These are phyloP conservation scores for Phylloporus arenicola DNA, from an alignment of 768 basidiomycete species.

Conservation along the genomic window DNA sequence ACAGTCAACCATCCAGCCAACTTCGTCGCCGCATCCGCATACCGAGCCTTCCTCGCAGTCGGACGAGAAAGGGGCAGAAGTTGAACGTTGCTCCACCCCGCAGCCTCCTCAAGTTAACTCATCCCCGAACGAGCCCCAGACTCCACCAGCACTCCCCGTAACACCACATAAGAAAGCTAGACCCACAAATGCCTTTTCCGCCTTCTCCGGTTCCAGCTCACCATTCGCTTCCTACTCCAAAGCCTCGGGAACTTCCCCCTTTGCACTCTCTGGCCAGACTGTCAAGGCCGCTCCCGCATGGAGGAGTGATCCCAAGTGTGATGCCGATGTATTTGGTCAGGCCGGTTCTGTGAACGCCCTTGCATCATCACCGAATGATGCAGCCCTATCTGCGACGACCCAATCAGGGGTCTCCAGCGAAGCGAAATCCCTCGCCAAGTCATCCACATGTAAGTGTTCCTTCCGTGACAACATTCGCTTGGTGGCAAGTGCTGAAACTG, in stretches of 20 bases:
- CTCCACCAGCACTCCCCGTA: conserved; percentile 5
- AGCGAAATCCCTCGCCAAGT: conserved; percentile 3
- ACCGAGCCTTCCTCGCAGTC: not conserved
- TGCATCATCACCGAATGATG: conserved; percentile 20
- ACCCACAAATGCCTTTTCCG: conserved; percentile 33
- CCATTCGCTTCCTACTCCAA: conserved; percentile 31
- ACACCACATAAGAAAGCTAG: conserved; percentile 12
- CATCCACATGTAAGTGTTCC: conserved; percentile 15
- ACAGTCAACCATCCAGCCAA: conserved; percentile 12
- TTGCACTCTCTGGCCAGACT: conserved; percentile 13
- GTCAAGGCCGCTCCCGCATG: conserved; percentile 23
- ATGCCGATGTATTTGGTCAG: conserved; percentile 8
- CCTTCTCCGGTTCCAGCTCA: conserved; percentile 34
- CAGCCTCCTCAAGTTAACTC: conserved; percentile 1
- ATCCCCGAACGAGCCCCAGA: conserved; percentile 8
- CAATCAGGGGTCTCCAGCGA: not conserved
- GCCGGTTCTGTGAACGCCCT: conserved; percentile 6
- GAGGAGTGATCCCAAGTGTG: conserved; percentile 11
- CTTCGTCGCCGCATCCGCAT: not conserved
- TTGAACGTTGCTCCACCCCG: conserved; percentile 10
- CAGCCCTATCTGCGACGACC: not conserved
- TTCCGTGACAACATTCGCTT: not conserved
- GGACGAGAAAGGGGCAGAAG: conserved; percentile 11
- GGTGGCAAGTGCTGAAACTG: not conserved
- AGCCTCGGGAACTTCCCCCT: conserved; percentile 20